Percentiles rank a stretch among this genome's conserved stretches.
phyloP scores from a whole-genome alignment of 306 rosid species.

The Dalbergia cochinchinensis region DNA sequence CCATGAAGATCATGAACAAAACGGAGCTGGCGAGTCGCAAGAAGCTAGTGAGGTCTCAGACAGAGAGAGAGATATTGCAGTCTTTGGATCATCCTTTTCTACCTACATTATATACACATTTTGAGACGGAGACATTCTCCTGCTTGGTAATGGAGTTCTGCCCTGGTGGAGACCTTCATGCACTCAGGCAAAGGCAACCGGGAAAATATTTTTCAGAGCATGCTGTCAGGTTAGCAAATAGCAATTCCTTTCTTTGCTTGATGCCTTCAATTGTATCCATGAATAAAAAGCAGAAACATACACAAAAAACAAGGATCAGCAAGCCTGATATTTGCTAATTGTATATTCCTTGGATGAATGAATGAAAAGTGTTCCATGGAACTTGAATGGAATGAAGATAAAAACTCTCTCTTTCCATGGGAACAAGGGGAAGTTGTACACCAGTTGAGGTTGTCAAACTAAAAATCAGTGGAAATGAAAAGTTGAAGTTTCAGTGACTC shows the following conservation, averaged over 20 bases:
- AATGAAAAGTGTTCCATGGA: constrained; percentile 8
- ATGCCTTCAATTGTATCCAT: constrained; percentile 15
- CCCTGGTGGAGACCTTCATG: constrained; percentile 94
- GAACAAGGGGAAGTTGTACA: background rate
- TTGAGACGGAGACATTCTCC: constrained; percentile 83
- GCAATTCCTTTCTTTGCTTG: constrained; percentile 43
- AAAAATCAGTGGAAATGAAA: background rate
- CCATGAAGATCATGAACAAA: constrained; percentile 96
- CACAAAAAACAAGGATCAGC: background rate
- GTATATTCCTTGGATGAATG: constrained; percentile 29
- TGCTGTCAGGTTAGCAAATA: constrained; percentile 83
- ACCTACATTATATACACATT: constrained; percentile 87
- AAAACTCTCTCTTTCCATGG: background rate
- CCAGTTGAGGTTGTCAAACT: background rate
- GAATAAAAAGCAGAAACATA: background rate
- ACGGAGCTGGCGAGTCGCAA: constrained; percentile 77
- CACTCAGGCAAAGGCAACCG: constrained; percentile 87
- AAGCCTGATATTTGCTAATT: constrained; percentile 15
- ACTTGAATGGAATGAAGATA: constrained; percentile 8
- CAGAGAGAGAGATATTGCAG: constrained; percentile 94
- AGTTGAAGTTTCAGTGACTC: background rate
- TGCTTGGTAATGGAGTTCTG: constrained; percentile 97
- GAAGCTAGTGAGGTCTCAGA: constrained; percentile 92
- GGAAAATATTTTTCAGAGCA: constrained; percentile 90
- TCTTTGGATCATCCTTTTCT: constrained; percentile 95